Evolutionary conservation across 352 stramenopile species (phyloP).

Genomic region (Pythium aquatile): DNA sequence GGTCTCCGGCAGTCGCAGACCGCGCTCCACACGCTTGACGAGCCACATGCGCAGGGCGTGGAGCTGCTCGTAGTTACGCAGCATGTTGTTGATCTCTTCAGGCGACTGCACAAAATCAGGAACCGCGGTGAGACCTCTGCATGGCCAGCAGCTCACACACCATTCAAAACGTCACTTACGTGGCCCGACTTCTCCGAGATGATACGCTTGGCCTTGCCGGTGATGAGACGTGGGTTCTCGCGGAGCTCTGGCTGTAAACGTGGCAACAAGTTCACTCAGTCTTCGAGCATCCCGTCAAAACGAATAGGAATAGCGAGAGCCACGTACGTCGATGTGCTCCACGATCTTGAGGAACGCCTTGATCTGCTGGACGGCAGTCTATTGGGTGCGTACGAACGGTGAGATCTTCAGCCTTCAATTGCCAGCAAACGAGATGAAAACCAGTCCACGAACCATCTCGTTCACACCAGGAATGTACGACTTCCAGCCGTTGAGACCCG

Average conservation of each 20-base stretch:
- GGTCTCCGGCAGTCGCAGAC: slow-evolving; percentile 65
- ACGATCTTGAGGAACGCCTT: slow-evolving; percentile 81
- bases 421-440: not conserved
- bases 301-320: not conserved
- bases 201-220: slow-evolving; percentile 82
- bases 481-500: slow-evolving; percentile 70
- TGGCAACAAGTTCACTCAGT: not conserved
- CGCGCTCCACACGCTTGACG: slow-evolving; percentile 76
- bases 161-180: slow-evolving; percentile 35
- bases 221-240: slow-evolving; percentile 74
- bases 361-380: slow-evolving; percentile 85
- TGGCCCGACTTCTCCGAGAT: slow-evolving; percentile 80
- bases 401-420: not conserved
- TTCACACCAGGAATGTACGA: slow-evolving; percentile 80
- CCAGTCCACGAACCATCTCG: slow-evolving; percentile 49
- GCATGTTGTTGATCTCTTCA: slow-evolving; percentile 87
- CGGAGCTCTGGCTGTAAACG: slow-evolving; percentile 51
- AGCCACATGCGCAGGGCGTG: slow-evolving; percentile 74
- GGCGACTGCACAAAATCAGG: slow-evolving; percentile 43
- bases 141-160: not conserved
- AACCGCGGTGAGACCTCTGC: not conserved
- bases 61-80: slow-evolving; percentile 84
- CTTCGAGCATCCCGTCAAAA: no score
- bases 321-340: slow-evolving; percentile 64
- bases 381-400: not conserved